Conservation (phyloP, 306 rosid genomes). For the Castanea crenata region DNA sequence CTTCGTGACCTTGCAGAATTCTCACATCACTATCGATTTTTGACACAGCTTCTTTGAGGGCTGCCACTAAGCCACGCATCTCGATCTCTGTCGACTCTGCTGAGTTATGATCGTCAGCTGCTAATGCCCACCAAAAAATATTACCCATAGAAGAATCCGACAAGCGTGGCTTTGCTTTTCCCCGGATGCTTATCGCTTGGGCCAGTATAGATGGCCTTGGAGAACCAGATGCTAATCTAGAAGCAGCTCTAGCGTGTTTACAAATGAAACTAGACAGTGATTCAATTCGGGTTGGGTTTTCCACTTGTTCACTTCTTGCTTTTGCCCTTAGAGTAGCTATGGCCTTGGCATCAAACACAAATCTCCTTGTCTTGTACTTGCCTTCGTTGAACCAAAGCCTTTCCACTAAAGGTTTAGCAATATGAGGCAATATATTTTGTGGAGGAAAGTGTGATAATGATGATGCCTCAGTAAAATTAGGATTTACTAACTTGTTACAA, state of each 20-base stretch:
- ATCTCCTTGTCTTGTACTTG: conserved; percentile 36
- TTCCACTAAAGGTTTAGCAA: neutral
- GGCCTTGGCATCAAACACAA: conserved; percentile 31
- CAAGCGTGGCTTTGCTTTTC: neutral
- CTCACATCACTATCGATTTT: neutral
- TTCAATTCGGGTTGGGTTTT: conserved; percentile 37
- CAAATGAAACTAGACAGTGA: conserved; percentile 41
- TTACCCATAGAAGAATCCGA: neutral
- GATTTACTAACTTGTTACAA: conserved; percentile 15
- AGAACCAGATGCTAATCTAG: neutral
- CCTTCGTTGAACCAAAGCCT: conserved; percentile 28
- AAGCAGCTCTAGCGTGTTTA: conserved; percentile 17
- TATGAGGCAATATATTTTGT: conserved; percentile 21
- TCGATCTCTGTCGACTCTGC: neutral
- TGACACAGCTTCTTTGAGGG: neutral
- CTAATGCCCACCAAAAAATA: conserved; percentile 6
- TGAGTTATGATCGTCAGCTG: neutral
- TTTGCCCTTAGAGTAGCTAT: conserved; percentile 18
- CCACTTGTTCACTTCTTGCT: conserved; percentile 18
- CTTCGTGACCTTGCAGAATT: conserved; percentile 33
- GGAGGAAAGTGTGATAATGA: conserved; percentile 36
- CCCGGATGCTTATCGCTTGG: neutral
- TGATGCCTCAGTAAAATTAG: conserved; percentile 27
- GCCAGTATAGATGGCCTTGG: neutral
- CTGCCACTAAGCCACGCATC: conserved; percentile 1